Evolutionary conservation across 805 yeast genomes (phyloP).

Genomic region (Teunomyces kruisii): DNA sequence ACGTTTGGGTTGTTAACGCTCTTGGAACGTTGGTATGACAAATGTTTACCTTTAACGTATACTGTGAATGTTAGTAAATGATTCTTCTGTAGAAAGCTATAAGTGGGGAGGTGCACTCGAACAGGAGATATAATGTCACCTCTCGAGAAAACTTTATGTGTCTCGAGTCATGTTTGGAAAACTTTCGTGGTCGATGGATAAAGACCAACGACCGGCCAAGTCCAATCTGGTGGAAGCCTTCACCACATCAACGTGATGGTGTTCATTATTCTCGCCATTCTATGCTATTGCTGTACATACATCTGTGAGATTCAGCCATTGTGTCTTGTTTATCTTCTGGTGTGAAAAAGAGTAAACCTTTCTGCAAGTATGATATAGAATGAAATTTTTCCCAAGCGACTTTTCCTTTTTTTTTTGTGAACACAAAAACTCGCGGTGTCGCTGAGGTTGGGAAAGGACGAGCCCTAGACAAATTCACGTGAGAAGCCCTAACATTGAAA

Average conservation of each 20-base stretch:
- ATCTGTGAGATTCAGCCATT: constrained; percentile 98
- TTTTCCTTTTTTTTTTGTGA: constrained; percentile 4
- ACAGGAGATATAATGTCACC: too few relatives aligned
- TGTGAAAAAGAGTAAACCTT: constrained; percentile 7
- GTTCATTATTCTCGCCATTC: neutral
- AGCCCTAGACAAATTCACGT: constrained; percentile 16
- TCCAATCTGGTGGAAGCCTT: too few relatives aligned
- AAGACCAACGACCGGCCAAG: too few relatives aligned
- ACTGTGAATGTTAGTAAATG: constrained; percentile 53
- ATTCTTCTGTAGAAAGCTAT: neutral
- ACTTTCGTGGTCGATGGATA: too few relatives aligned
- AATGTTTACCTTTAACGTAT: constrained; percentile 99
- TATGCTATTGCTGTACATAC: constrained; percentile 54
- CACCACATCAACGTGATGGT: neutral
- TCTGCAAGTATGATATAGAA: constrained; percentile 3
- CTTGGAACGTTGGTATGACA: constrained; percentile 99
- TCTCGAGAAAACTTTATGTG: neutral
- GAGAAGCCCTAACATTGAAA: constrained; percentile 18
- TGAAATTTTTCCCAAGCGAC: constrained; percentile 4
- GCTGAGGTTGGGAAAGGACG: constrained; percentile 5
- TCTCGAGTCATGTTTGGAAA: too few relatives aligned
- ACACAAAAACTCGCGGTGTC: neutral
- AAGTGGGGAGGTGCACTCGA: too few relatives aligned
- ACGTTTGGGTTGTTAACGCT: constrained; percentile 96
- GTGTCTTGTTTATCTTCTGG: constrained; percentile 26